A percentile compares a stretch with the other conserved stretches of the same genome.
These are phyloP conservation scores for Stromatinia cepivora DNA, from an alignment of 2,329 filamentous ascomycete genomes.

Conservation along the genomic window DNA sequence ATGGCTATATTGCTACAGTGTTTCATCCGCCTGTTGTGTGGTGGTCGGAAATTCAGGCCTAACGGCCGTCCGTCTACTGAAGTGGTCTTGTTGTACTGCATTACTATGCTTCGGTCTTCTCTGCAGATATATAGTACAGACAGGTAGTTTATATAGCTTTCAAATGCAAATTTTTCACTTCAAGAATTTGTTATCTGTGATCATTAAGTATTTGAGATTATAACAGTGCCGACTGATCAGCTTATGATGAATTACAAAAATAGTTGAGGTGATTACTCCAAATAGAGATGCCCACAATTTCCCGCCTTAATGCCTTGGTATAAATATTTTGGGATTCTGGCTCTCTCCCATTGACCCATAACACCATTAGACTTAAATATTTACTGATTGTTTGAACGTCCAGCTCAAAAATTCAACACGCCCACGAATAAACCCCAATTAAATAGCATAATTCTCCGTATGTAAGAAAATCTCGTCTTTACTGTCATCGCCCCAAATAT, in stretches of 20 bases:
- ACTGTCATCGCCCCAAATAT: slow-evolving; percentile 76
- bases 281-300: background rate
- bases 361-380: slow-evolving; percentile 11
- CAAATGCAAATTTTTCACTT: background rate
- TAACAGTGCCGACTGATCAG: slow-evolving; percentile 9
- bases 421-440: slow-evolving; percentile 23
- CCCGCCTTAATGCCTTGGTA: slow-evolving; percentile 15
- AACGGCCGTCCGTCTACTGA: slow-evolving; percentile 3
- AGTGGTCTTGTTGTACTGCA: slow-evolving; percentile 20
- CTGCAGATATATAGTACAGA: background rate
- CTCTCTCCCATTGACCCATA: slow-evolving; percentile 12
- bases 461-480: slow-evolving; percentile 92
- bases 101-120: background rate
- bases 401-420: slow-evolving; percentile 1
- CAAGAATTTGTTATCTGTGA: background rate
- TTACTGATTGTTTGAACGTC: slow-evolving; percentile 8
- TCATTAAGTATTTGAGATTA: slow-evolving; percentile 19
- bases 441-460: slow-evolving; percentile 92
- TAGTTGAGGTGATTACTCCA: background rate
- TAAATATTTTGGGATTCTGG: slow-evolving; percentile 9
- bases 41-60: background rate
- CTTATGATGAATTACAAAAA: slow-evolving; percentile 21
- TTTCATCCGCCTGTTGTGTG: slow-evolving; percentile 6
- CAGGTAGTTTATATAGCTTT: slow-evolving; percentile 1
- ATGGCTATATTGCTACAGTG: background rate